Base-by-base conservation (phyloP, 306 rosid species). In the Vigna nakashimae region DNA sequence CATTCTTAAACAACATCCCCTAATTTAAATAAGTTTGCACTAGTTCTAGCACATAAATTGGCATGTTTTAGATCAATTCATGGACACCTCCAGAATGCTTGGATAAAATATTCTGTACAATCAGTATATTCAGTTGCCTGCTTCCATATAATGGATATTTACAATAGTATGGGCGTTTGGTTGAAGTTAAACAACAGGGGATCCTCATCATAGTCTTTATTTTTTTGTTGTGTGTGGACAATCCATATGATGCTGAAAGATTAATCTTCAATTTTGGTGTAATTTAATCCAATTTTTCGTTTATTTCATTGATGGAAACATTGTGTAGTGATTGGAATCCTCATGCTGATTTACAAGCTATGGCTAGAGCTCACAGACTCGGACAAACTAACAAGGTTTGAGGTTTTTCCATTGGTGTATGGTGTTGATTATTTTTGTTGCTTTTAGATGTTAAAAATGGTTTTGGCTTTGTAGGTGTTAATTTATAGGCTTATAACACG, bases 321-420 rank as follows among this genome's bases (percentile, higher is more conserved):
- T 82, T 84, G n/a, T 82, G 65, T 75, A 95, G 99, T 88, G 99
- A 95, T 80, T 95, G 99, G 99, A 95, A 95, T 88, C 99, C 99
- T 83, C 99, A 95, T 87, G 99, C 99, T 62, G 99, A 95, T 88
- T 87, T 95, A 82, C 99, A 95, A 84, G 99, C 99, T 86, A 95
- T 95, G 99, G 99, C 99, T 86, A 90, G 99, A 86, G 99, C 99
- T 84, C 99, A 95, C 80, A 93, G 99, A 30, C 98, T 95, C 76
- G 99, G 99, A 77, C 99, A 95, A 69, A 95, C 99, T 53, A 95
- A 92, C 80, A 95, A 95, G 98, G 99, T 95, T 85, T 63, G 72
- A 38, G 51, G 32, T 46, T 52, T 71, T 86, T 85, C 74, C 63
- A 60, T 68, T 38, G 71, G 26, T 38, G 6, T 69, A 34, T 59